A percentile compares a stretch with the other conserved stretches of the same genome.
Evolutionary conservation across 129 eudicot genomes (phyloP).

Genomic region (Lactuca sativa): DNA sequence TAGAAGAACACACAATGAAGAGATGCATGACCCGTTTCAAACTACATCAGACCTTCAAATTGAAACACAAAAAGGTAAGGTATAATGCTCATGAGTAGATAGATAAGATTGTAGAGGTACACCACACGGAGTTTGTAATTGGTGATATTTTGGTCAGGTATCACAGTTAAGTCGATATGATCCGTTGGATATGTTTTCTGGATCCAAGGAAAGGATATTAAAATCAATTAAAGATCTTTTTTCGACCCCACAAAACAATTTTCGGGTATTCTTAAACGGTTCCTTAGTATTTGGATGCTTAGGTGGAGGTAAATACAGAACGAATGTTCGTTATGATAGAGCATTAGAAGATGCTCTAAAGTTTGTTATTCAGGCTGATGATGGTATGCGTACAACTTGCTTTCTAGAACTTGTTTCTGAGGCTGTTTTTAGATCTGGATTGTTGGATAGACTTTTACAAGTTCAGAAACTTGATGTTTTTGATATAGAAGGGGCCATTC

Average conservation of each 20-base stretch:
- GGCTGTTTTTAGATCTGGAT: conserved; percentile 52
- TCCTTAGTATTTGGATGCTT: conserved; percentile 73
- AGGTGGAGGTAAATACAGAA: conserved; percentile 62
- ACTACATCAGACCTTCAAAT: conserved; percentile 79
- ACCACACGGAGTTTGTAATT: conserved; percentile 12
- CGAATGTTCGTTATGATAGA: conserved; percentile 39
- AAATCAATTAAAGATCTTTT: conserved; percentile 73
- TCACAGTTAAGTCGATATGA: conserved; percentile 75
- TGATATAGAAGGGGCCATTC: conserved; percentile 97
- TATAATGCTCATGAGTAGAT: too few relatives aligned
- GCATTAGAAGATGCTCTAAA: conserved; percentile 61
- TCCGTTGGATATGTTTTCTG: conserved; percentile 87
- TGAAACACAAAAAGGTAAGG: conserved; percentile 66
- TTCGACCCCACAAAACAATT: conserved; percentile 84
- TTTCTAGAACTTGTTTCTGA: conserved; percentile 73
- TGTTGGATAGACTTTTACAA: conserved; percentile 68
- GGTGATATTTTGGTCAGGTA: conserved; percentile 46
- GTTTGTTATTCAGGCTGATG: conserved; percentile 52
- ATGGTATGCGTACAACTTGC: conserved; percentile 60
- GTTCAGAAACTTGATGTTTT: conserved; percentile 76
- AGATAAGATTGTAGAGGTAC: conserved; percentile 5
- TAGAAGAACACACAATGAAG: conserved; percentile 57
- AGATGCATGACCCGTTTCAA: conserved; percentile 69
- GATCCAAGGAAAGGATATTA: conserved; percentile 58
- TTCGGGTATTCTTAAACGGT: conserved; percentile 87